Evolutionary conservation across 176 grass and related monocot species (phyloP), one percentile per base, ranked within the genome.

Genomic region (Avena sativa): DNA sequence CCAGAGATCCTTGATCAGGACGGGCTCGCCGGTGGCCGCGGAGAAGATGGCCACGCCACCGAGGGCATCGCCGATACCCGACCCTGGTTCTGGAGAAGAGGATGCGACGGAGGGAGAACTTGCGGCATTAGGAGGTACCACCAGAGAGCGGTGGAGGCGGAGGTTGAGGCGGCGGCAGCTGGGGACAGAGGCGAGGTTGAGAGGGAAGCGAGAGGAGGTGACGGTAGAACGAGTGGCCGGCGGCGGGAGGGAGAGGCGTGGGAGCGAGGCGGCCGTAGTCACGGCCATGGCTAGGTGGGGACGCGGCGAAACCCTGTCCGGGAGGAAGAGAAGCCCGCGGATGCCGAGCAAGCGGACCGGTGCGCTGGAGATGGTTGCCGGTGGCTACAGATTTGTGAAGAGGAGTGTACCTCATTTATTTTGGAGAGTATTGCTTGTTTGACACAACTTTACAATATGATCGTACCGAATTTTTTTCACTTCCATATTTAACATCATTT

Each of bases 1-100:
- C 95, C 87, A 93, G 12, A 90, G 72, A 68, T 98, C 93, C 30
- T 83, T 94, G 71, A 95, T 90, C 46, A 91, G 74, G 20, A 98
- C 88, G 75, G 88, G 74, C 68, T 92, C 86, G 15, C 91, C 91
- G n/a, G 96, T 92, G 67, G 91, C 86, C 43, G 91, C 91, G 6
- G 91, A 89, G 80, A 77, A 94, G 57, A 98, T 83, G 83, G 74
- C 44, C 55, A 93, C 84, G 63, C 78, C 74, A 19, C 90, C 84
- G 1, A 97, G 86, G 46, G 81, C 81, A 40, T 97, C 81, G 0
- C 79, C 84, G 36, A 86, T 83, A 71, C 78, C 71, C 13, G 76
- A 64, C 6, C 30, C 46, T 44, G 28, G 46, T 7, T 71, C 79
- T 21, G 71, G 48, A 3, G 80, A 85, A 34, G 88, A n/a, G 21